Evolutionary conservation across 2,329 filamentous ascomycete genomes (phyloP).

Genomic region (Bisporella sp.): DNA sequence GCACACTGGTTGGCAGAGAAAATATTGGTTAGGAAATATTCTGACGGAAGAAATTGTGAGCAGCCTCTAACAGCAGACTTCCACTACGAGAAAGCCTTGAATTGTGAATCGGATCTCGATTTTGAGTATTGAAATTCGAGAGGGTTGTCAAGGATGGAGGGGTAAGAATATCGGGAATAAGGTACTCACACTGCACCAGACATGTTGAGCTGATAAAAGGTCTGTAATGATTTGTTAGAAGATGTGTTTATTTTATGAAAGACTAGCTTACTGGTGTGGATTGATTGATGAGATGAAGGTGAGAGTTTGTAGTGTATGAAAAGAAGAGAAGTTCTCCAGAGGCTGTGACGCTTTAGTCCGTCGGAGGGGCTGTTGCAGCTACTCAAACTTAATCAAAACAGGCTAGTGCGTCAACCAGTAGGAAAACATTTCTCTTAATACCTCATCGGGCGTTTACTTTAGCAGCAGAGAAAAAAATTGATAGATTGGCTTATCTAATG

Average conservation of each 20-base stretch:
- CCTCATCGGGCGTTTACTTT: too few relatives aligned
- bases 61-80: neutral
- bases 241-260: neutral
- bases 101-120: neutral
- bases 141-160: conserved; percentile 15
- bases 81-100: conserved; percentile 1
- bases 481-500: too few relatives aligned
- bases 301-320: neutral
- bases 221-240: neutral
- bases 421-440: too few relatives aligned
- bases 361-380: neutral
- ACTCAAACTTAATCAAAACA: neutral
- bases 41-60: neutral
- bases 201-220: conserved; percentile 3
- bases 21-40: conserved; percentile 22
- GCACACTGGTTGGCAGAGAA: conserved; percentile 50
- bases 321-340: too few relatives aligned
- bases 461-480: too few relatives aligned
- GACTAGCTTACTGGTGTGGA: neutral
- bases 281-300: neutral
- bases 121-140: neutral
- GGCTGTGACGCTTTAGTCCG: neutral
- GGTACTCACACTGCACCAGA: conserved; percentile 51
- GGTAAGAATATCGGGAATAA: conserved; percentile 25
- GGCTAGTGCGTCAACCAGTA: neutral